Conservation (phyloP, 306 rosid genomes). For the Inga laurina region DNA sequence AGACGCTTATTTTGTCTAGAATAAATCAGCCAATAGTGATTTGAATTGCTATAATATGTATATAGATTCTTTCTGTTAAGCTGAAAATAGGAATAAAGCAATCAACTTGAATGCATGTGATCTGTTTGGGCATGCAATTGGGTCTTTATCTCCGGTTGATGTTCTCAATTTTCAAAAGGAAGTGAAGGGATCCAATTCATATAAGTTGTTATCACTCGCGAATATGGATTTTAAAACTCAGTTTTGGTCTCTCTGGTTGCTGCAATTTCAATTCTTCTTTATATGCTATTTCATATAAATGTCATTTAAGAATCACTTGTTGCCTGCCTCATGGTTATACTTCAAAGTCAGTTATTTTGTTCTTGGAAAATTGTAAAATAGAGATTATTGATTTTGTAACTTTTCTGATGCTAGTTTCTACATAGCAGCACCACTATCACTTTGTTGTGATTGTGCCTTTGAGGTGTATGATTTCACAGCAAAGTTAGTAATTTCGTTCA, state of each 20-base stretch:
- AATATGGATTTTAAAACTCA: neutral
- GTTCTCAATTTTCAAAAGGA: neutral
- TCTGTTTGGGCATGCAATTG: neutral
- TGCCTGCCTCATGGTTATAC: neutral
- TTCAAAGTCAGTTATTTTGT: conserved; percentile 25
- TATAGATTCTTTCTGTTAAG: neutral
- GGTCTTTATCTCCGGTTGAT: neutral
- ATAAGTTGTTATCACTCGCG: neutral
- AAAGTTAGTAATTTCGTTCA: conserved; percentile 53
- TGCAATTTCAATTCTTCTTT: neutral
- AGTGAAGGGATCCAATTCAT: neutral
- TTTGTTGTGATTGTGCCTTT: conserved; percentile 65
- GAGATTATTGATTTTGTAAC: conserved; percentile 40
- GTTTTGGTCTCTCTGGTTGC: neutral
- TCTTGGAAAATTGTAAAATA: conserved; percentile 20
- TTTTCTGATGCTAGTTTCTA: conserved; percentile 74
- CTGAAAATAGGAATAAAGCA: neutral
- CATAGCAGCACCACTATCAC: conserved; percentile 80
- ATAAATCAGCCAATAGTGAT: too few relatives aligned
- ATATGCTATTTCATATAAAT: neutral
- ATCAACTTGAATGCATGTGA: neutral
- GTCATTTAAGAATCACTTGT: neutral
- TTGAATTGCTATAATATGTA: too few relatives aligned
- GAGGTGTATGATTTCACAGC: conserved; percentile 56
- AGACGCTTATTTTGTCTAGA: too few relatives aligned